Evolutionary conservation across 805 yeast genomes (phyloP).

Genomic region (Zygoascus flipseniorum): DNA sequence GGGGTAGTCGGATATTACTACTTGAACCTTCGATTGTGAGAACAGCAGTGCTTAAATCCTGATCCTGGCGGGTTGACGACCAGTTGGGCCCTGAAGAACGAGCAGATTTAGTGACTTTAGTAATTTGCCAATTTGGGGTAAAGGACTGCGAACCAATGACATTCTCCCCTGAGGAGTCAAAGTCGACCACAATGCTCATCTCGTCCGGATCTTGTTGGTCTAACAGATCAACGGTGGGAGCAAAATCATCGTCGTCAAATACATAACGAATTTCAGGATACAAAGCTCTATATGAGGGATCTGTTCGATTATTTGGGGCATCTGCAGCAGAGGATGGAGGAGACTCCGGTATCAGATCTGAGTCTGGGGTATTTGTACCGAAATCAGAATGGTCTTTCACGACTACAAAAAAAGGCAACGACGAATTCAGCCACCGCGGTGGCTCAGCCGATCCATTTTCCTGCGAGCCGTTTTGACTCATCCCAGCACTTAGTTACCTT

Average conservation of each 20-base stretch:
- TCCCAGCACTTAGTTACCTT: neutral
- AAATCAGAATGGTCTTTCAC: slow-evolving; percentile 9
- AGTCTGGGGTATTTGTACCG: neutral
- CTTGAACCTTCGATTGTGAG: slow-evolving; percentile 5
- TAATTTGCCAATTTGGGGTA: slow-evolving; percentile 32
- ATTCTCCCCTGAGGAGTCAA: slow-evolving; percentile 27
- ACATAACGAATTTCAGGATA: slow-evolving; percentile 33
- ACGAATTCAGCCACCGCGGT: slow-evolving; percentile 14
- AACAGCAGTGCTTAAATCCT: slow-evolving; percentile 1
- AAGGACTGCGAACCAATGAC: slow-evolving; percentile 27
- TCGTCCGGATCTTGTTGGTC: slow-evolving; percentile 24
- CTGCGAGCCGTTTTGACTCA: neutral
- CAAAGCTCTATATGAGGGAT: slow-evolving; percentile 7
- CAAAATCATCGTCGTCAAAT: slow-evolving; percentile 30
- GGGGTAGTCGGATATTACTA: neutral
- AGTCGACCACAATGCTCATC: slow-evolving; percentile 28
- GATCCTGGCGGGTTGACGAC: slow-evolving; percentile 1
- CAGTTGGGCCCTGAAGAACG: slow-evolving; percentile 11
- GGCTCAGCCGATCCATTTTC: neutral
- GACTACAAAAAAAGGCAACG: slow-evolving; percentile 19
- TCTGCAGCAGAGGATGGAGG: neutral
- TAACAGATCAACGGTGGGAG: slow-evolving; percentile 26
- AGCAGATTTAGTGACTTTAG: slow-evolving; percentile 17
- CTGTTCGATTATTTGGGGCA: neutral
- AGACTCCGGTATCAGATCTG: neutral